phyloP scores from a whole-genome alignment of 2,329 filamentous ascomycete genomes.

The Colletotrichum somersetense region DNA sequence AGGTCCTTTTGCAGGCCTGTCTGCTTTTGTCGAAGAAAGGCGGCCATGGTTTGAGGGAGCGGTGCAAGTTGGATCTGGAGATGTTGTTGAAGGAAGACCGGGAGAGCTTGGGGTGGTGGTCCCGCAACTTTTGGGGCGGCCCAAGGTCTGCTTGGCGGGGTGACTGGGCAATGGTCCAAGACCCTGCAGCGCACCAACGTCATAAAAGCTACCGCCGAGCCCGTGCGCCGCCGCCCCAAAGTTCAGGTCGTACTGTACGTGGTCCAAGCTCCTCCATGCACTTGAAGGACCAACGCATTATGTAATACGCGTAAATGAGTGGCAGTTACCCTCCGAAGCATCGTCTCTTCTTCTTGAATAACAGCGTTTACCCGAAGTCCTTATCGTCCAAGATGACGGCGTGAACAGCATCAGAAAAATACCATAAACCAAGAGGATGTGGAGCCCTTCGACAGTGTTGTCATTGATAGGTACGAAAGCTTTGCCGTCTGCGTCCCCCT shows the following conservation, averaged over 20 bases:
- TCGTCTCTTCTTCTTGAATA: background rate
- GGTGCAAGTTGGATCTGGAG: conserved; percentile 40
- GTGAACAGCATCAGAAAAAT: too few species aligned
- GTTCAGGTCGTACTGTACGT: background rate
- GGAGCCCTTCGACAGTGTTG: too few species aligned
- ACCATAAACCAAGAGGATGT: too few species aligned
- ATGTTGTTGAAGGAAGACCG: conserved; percentile 34
- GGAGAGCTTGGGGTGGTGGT: conserved; percentile 9
- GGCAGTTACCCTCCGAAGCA: background rate
- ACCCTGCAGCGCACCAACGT: conserved; percentile 37
- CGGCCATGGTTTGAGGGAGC: conserved; percentile 47
- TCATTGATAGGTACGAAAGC: background rate
- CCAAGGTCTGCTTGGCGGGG: conserved; percentile 36
- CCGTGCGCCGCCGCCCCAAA: conserved; percentile 10
- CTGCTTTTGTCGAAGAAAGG: conserved; percentile 92
- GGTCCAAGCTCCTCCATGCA: conserved; percentile 12
- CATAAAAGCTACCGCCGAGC: conserved; percentile 25
- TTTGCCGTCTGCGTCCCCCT: background rate
- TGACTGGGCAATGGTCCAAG: conserved; percentile 28
- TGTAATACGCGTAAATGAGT: background rate
- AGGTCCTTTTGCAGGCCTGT: conserved; percentile 92
- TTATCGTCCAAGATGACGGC: background rate
- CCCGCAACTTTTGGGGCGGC: conserved; percentile 33
- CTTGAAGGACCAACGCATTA: background rate
- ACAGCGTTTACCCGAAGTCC: background rate